Evolutionary conservation across 768 basidiomycete species (phyloP), one percentile per base, ranked within the genome.

Genomic region (Lactarius akahatsu): DNA sequence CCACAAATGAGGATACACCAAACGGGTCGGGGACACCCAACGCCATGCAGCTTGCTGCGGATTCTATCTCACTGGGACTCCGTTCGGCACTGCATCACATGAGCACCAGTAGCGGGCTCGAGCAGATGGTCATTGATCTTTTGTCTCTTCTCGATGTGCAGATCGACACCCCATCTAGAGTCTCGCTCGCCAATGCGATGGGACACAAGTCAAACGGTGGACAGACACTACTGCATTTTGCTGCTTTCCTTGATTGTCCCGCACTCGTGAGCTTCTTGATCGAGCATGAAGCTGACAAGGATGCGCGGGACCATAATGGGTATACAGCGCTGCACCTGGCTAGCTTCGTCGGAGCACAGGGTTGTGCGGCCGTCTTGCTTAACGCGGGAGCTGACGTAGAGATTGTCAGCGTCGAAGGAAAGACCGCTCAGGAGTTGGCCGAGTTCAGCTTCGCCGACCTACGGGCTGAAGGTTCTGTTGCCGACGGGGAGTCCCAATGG

Each of bases 311-410:
- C 76, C 81, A 85, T 57, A 96, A 94, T 75, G 96, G 96, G 16
- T 93, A 84, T 74, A 98, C 96, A 0, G 86, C 97, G 0, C 78
- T 98, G 40, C 92, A 96, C 77, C 90, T 96, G 72, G 91, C 95
- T 20, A 89, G 86, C 0, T 77, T 96, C 40, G 80, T 79, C 8
- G 83, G 83, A 28, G 86, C 90, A 16, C 78, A 80, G 61, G 80
- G 83, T 13, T 94, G 92, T 75, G 83, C 85, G 2, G 78, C 80
- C 56, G 76, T 88, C 6, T 80, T 99, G 36, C 72, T 96, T n/a
- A 79, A 83, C 13, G 92, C 87, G 36, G 93, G 93, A 36, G 96
- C 96, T 0, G 88, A 92, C 69, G 74, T 81, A 34, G 88, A 90
- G 72, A 85, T 93, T 58, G 91, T 93, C 62, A 83, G 92, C 69